A percentile compares a stretch with the other conserved stretches of the same genome.
Conservation (phyloP, 768 basidiomycete genomes). For the Saitozyma sp. region DNA sequence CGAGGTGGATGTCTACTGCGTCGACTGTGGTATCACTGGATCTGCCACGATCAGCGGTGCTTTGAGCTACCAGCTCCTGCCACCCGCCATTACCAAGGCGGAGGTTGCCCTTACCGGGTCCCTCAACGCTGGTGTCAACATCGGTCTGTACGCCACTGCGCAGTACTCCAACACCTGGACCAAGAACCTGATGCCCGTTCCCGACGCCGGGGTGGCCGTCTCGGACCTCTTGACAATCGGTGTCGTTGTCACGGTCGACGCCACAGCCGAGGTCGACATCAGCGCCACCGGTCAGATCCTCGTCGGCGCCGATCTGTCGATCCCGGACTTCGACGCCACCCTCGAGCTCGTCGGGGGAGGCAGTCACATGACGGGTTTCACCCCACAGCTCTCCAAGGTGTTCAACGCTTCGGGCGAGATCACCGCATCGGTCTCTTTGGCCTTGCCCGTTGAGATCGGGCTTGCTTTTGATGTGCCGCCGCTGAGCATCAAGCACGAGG, state of each 20-base stretch:
- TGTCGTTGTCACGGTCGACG: background rate
- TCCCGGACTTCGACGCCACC: slow-evolving; percentile 1
- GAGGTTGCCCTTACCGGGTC: background rate
- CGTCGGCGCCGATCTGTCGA: background rate
- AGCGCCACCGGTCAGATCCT: background rate
- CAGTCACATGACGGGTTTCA: background rate
- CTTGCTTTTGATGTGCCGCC: background rate
- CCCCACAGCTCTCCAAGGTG: background rate
- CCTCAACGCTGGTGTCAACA: background rate
- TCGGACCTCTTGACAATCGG: background rate
- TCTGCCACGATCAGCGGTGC: background rate
- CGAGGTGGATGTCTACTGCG: slow-evolving; percentile 1
- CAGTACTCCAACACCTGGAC: background rate
- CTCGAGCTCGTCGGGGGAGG: background rate
- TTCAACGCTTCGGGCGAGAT: background rate
- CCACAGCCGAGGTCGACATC: background rate
- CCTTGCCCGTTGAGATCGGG: background rate
- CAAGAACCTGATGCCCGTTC: background rate
- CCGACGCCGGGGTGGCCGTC: background rate
- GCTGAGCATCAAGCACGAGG: background rate
- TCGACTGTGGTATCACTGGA: slow-evolving; percentile 1
- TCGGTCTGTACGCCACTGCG: background rate
- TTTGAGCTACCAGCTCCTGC: background rate
- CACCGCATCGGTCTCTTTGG: background rate
- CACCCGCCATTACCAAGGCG: background rate